phyloP scores from a whole-genome alignment of 2,329 filamentous ascomycete species.

The Exophiala alcalophila region DNA sequence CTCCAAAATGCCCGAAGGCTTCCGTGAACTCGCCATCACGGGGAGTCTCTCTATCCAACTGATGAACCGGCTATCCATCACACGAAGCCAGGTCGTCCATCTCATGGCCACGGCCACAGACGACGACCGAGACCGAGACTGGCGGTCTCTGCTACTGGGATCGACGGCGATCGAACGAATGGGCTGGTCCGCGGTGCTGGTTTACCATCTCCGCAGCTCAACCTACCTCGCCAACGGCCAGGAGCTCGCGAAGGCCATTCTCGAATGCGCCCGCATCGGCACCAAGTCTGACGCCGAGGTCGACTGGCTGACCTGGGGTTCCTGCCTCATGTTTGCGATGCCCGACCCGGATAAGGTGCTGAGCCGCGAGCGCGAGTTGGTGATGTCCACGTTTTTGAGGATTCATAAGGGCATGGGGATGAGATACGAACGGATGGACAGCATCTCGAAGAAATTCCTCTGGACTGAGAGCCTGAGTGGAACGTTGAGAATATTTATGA shows the following conservation, averaged over 20 bases:
- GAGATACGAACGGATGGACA: slow-evolving; percentile 12
- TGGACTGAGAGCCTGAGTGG: slow-evolving; percentile 16
- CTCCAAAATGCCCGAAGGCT: slow-evolving; percentile 19
- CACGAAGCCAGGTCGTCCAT: slow-evolving; percentile 19
- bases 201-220: slow-evolving; percentile 18
- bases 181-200: slow-evolving; percentile 15
- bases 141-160: slow-evolving; percentile 2
- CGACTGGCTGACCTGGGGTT: slow-evolving; percentile 19
- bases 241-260: slow-evolving; percentile 11
- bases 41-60: slow-evolving; percentile 18
- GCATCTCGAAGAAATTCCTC: slow-evolving; percentile 13
- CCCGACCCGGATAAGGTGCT: slow-evolving; percentile 11
- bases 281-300: slow-evolving; percentile 6
- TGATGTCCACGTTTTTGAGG: slow-evolving; percentile 1
- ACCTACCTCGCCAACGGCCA: slow-evolving; percentile 12
- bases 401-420: slow-evolving; percentile 3
- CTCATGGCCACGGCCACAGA: slow-evolving; percentile 15
- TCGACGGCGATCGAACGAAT: slow-evolving; percentile 17
- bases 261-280: slow-evolving; percentile 14
- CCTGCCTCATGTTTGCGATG: slow-evolving; percentile 14
- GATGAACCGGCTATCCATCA: slow-evolving; percentile 16
- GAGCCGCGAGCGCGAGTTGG: slow-evolving; percentile 2
- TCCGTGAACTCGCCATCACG: slow-evolving; percentile 22
- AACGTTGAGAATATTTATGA: too few species aligned
- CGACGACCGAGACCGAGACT: slow-evolving; percentile 8